Percentiles rank a stretch among this genome's conserved stretches.
phyloP scores from a whole-genome alignment of 2,329 filamentous ascomycete species.

The Penicillium capsulatum region DNA sequence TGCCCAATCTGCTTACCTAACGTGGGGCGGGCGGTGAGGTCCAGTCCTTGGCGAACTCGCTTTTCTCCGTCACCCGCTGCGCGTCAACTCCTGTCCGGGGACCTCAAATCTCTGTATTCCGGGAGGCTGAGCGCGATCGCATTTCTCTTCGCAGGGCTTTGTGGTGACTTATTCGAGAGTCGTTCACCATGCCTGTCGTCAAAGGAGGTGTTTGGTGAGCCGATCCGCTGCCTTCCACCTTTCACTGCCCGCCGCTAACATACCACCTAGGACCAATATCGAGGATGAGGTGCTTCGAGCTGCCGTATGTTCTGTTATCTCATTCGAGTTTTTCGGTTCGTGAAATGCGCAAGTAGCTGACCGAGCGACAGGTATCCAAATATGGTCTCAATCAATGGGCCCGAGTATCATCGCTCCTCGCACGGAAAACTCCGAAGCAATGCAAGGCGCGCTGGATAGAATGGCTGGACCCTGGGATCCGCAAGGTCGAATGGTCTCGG shows the following conservation, averaged over 20 bases:
- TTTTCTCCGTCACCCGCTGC: constrained; percentile 23
- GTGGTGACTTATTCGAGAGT: too few species aligned
- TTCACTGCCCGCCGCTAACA: constrained; percentile 17
- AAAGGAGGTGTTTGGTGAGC: constrained; percentile 60
- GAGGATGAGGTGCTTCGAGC: constrained; percentile 97
- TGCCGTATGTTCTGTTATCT: constrained; percentile 49
- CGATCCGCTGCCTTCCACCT: constrained; percentile 1
- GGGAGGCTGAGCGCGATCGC: constrained; percentile 3
- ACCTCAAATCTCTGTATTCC: constrained; percentile 12
- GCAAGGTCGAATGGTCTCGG: constrained; percentile 98
- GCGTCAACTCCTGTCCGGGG: constrained; percentile 23
- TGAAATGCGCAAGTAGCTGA: constrained; percentile 11
- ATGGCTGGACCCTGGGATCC: constrained; percentile 96
- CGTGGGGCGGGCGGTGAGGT: constrained; percentile 25
- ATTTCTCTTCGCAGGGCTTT: background rate
- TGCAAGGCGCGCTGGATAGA: constrained; percentile 98
- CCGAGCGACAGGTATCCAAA: constrained; percentile 60
- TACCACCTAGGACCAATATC: constrained; percentile 54
- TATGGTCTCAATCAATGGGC: constrained; percentile 98
- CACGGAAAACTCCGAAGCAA: constrained; percentile 96
- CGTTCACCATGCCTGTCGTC: constrained; percentile 57
- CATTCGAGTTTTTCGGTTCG: background rate
- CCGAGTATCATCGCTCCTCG: constrained; percentile 91
- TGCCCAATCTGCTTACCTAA: constrained; percentile 33
- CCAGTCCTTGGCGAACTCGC: constrained; percentile 26